Evolutionary conservation across 106 monocot genomes (phyloP), one percentile per base, ranked within the genome.

Genomic region (Vanilla planifolia): DNA sequence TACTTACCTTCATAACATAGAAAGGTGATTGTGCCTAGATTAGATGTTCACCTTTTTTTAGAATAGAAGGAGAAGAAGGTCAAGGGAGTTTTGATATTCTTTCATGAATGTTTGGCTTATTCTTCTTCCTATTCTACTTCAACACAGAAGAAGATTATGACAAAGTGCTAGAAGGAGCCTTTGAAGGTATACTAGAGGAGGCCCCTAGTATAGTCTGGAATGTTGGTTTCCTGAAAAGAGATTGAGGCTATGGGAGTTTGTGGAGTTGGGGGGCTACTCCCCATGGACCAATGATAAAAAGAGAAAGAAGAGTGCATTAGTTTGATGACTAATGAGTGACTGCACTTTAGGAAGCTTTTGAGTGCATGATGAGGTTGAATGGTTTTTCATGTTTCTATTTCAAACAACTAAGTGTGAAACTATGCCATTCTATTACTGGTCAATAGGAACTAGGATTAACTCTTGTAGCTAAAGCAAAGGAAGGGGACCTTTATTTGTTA

Each of bases 171-270:
- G 33, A 55, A 55, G 55, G 55, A 33, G 55, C 33, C 55, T 55
- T 55, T 55, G 33, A 55, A 55, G 55, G 55, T 26, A 55, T 16
- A 55, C 6, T 33, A 13, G 55, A 33, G 55, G 30, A 28, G 55
- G 30, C 33, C 55, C 33, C 33, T 33, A 55, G 55, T 33, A 23
- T 55, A 19, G 30, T 55, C 33, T 33, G 55, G 19, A 55, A 55
- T 33, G 32, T 55, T 33, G 55, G 55, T 55, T 55, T 55, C 56
- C 56, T 34, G 33, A 55, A 33, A 29, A 32, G 28, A 29, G 52
- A 52, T 26, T 13, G 56, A 34, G 56, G 56, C 56, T 33, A 34
- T 56, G 56, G 56, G 56, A 56, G 56, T 56, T 56, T 56, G 33
- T 34, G 33, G 34, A 56, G 56, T 56, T 56, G 56, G 33, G 33